Conservation (phyloP, 2,329 filamentous ascomycete species). For the Pseudopithomyces chartarum region DNA sequence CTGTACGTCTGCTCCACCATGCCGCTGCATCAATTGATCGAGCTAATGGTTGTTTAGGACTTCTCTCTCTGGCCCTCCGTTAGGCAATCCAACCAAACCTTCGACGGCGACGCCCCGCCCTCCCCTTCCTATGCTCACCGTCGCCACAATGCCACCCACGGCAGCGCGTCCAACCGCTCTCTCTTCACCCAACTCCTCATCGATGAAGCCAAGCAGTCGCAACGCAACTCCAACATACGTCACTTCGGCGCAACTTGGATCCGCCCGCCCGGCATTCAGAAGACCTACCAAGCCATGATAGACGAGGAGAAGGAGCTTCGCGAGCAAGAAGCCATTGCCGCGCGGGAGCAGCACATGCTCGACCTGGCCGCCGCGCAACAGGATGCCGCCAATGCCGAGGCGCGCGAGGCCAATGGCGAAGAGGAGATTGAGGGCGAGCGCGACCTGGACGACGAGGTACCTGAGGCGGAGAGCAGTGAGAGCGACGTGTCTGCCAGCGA, state of each 20-base stretch:
- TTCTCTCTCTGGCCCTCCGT: conserved; percentile 14
- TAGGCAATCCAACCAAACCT: conserved; percentile 4
- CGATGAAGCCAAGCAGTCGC: conserved; percentile 78
- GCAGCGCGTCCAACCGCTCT: conserved; percentile 55
- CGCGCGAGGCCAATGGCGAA: conserved; percentile 49
- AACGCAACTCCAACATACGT: conserved; percentile 79
- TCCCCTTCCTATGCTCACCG: conserved; percentile 1
- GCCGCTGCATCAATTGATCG: neutral
- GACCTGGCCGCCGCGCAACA: conserved; percentile 70
- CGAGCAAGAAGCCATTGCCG: conserved; percentile 77
- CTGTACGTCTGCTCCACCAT: conserved; percentile 3
- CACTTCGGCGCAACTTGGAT: conserved; percentile 92
- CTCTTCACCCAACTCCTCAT: conserved; percentile 70
- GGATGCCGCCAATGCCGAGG: conserved; percentile 43
- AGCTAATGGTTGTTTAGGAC: neutral
- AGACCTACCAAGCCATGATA: conserved; percentile 86
- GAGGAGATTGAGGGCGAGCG: conserved; percentile 44
- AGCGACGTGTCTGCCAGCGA: conserved; percentile 9
- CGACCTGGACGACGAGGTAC: conserved; percentile 50
- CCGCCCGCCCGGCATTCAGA: conserved; percentile 82
- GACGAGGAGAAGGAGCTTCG: conserved; percentile 89
- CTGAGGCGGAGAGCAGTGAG: conserved; percentile 35
- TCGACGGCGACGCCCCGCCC: conserved; percentile 1
- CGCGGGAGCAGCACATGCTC: conserved; percentile 71
- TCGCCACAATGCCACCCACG: conserved; percentile 17